phyloP scores from a whole-genome alignment of 352 stramenopile species.

The Globisporangium okanoganense region DNA sequence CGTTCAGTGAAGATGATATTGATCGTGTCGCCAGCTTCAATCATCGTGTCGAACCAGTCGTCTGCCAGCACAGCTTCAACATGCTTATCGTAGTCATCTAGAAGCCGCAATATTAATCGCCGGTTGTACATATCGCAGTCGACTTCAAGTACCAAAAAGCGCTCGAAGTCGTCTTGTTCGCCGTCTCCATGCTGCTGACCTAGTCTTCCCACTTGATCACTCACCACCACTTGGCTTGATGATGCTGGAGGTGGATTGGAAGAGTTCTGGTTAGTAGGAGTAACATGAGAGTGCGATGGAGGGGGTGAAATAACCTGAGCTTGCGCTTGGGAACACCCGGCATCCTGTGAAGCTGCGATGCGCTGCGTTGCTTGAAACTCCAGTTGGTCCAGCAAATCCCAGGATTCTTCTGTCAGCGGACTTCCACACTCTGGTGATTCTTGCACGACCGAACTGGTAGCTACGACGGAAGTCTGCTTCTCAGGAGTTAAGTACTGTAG shows the following conservation, averaged over 20 bases:
- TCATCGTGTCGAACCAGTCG: conserved; percentile 74
- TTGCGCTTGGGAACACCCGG: conserved; percentile 2
- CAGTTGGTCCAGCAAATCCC: conserved; percentile 67
- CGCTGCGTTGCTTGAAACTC: conserved; percentile 56
- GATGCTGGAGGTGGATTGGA: conserved; percentile 9
- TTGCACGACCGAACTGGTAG: conserved; percentile 5
- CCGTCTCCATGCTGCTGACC: not conserved
- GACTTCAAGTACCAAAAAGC: conserved; percentile 63
- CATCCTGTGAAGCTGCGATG: conserved; percentile 17
- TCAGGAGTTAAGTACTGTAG: conserved; percentile 5
- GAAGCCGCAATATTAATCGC: conserved; percentile 45
- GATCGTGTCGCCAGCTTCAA: conserved; percentile 73
- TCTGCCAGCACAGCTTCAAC: conserved; percentile 54
- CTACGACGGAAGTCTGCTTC: not conserved
- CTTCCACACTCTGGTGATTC: conserved; percentile 47
- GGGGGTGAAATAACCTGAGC: conserved; percentile 24
- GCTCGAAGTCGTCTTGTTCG: conserved; percentile 37
- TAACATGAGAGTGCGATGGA: conserved; percentile 20
- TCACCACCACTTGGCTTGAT: conserved; percentile 5
- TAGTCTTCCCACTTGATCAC: not conserved
- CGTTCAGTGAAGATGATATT: conserved; percentile 74
- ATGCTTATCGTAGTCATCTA: conserved; percentile 64
- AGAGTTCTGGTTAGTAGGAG: conserved; percentile 9
- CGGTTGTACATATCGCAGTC: conserved; percentile 49
- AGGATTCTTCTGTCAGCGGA: conserved; percentile 76